Evolutionary conservation across 208 protist genomes (phyloP).

Genomic region (Balamuthia mandrillaris): DNA sequence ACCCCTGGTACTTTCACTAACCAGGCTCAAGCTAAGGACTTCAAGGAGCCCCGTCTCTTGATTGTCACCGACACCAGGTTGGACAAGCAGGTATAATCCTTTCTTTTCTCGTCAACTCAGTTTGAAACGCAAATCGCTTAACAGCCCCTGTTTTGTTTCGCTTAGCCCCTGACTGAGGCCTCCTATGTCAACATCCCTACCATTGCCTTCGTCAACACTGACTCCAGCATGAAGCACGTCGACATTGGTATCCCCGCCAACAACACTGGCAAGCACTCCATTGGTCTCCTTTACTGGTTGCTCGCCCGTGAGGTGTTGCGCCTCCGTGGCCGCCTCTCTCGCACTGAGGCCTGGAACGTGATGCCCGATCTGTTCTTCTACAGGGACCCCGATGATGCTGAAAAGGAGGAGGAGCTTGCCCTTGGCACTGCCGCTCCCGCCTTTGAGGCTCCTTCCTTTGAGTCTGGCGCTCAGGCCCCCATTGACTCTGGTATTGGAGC

Average conservation of each 20-base stretch:
- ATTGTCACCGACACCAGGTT: conserved; percentile 94
- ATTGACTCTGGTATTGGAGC: too few species aligned
- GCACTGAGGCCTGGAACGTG: conserved; percentile 92
- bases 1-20: conserved; percentile 99
- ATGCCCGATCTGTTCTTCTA: conserved; percentile 99
- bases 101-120: neutral
- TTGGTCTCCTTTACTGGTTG: conserved; percentile 98
- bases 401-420: neutral
- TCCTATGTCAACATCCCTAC: conserved; percentile 98
- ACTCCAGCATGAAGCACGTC: conserved; percentile 92
- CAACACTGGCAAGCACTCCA: conserved; percentile 90
- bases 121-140: too few species aligned
- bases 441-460: too few species aligned
- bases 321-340: conserved; percentile 87
- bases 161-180: conserved; percentile 87
- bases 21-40: conserved; percentile 92
- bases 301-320: conserved; percentile 96
- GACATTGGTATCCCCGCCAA: conserved; percentile 98
- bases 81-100: conserved; percentile 86
- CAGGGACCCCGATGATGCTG: conserved; percentile 29
- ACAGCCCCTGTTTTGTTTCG: neutral
- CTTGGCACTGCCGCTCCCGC: too few species aligned
- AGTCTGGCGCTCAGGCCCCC: too few species aligned
- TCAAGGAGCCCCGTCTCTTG: conserved; percentile 96
- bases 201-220: conserved; percentile 98